Percentiles rank a stretch among this genome's conserved stretches.
Evolutionary conservation across 2,329 filamentous ascomycete genomes (phyloP).

Genomic region (Cladorrhinum sp.): DNA sequence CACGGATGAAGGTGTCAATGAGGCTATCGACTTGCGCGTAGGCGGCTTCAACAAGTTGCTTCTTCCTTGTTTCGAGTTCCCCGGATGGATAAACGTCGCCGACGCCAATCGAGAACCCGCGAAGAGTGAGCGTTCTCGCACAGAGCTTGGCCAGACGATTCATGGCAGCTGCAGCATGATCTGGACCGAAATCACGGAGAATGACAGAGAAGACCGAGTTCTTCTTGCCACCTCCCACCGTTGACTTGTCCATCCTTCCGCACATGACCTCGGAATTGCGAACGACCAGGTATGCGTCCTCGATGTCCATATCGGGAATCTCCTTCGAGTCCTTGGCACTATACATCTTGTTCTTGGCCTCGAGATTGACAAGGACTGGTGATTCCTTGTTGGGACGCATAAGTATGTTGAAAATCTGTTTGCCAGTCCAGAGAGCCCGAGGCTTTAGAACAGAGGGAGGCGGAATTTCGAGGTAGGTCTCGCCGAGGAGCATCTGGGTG

Average conservation of each 20-base stretch:
- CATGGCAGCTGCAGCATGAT: constrained; percentile 87
- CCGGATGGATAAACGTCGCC: constrained; percentile 86
- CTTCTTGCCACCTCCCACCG: constrained; percentile 95
- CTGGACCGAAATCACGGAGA: constrained; percentile 87
- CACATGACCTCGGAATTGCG: constrained; percentile 98
- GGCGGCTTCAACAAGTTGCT: constrained; percentile 70
- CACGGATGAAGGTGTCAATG: constrained; percentile 75
- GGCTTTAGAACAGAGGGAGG: constrained; percentile 85
- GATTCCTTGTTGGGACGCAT: constrained; percentile 86
- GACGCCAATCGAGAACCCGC: constrained; percentile 94
- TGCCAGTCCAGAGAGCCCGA: constrained; percentile 88
- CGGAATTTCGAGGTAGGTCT: constrained; percentile 76
- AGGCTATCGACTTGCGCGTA: constrained; percentile 80
- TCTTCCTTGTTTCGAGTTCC: constrained; percentile 68
- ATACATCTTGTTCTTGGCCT: constrained; percentile 86
- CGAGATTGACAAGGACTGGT: constrained; percentile 82
- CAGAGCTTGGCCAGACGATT: constrained; percentile 89
- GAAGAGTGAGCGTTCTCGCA: constrained; percentile 81
- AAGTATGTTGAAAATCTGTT: constrained; percentile 90
- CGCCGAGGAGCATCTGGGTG: constrained; percentile 76
- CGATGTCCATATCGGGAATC: constrained; percentile 71
- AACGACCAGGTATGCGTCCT: constrained; percentile 88
- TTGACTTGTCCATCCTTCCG: constrained; percentile 95
- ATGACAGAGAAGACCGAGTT: constrained; percentile 97
- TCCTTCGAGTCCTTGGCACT: constrained; percentile 56